Evolutionary conservation across 2,329 filamentous ascomycete genomes (phyloP), one percentile per base, ranked within the genome.

Genomic region (Metarhizium sp.): DNA sequence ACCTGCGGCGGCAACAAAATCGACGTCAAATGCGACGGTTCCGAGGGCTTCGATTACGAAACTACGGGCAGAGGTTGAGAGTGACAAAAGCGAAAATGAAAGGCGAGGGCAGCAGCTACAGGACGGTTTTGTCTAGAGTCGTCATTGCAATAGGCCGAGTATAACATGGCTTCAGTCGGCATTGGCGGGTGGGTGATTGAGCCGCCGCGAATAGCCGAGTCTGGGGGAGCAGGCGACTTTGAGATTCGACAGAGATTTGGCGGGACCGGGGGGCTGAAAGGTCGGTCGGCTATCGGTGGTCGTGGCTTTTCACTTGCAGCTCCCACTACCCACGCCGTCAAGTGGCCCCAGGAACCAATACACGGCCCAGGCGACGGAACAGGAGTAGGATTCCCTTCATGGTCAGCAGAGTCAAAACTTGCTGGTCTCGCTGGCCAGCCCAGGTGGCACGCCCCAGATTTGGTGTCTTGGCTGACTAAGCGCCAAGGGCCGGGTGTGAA

Each of bases 171-270:
- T 71, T 66, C 59, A 64, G 55, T 67, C 65, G 67, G 67, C 67
- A 69, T 67, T 70, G 69, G 60, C 61, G 62, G 63, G 61, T 61
- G 64, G 62, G 59, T 59, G 59, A 56, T 57, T 58, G 51, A 53
- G 50, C 50, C 63, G 60, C 70, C 70, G 70, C 63, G 67, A 64
- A 71, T 72, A 73, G 64, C 70, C 70, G 70, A 55, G 54, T 52
- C 45, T 20, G 50, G 54, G 54, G 54, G 43, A 40, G 38, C 13
- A 11, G 11, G 38, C 38, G 11, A 5, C 38, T 16, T 1, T 40
- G 14, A 14, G 14, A 16, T 40, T 16, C 2, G 10, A 40, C 1
- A 13, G 38, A 32, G 20, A 30, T 42, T 48, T 53, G 51, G 11
- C 25, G 10, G 45, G 34, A 25, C 25, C 25, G 25, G 25, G 25